These are phyloP conservation scores for Pseudozyma pruni DNA, from an alignment of 1,284 basidiomycete species.

Conservation along the genomic window DNA sequence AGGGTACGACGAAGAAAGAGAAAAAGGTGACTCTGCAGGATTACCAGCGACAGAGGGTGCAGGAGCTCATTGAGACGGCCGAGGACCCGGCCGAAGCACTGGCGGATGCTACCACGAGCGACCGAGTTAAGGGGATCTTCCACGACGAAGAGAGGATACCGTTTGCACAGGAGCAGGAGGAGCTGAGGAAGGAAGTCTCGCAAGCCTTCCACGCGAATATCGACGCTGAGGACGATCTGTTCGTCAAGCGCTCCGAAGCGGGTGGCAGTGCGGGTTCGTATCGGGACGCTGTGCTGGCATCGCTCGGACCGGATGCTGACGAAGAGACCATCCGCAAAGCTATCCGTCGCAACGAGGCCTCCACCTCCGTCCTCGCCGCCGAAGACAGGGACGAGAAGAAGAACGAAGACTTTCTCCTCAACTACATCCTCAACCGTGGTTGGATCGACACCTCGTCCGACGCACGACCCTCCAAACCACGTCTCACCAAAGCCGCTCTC, in stretches of 20 bases:
- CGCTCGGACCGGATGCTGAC: constrained; percentile 80
- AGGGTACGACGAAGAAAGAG: constrained; percentile 30
- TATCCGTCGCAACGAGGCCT: constrained; percentile 40
- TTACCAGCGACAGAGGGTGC: constrained; percentile 62
- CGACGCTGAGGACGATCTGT: constrained; percentile 69
- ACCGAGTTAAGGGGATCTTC: constrained; percentile 17
- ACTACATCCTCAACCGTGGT: constrained; percentile 66
- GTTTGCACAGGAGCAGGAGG: constrained; percentile 81
- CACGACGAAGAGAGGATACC: constrained; percentile 74
- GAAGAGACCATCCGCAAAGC: constrained; percentile 53
- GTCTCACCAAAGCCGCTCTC: constrained; percentile 30
- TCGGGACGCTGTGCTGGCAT: constrained; percentile 79
- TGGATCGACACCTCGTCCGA: constrained; percentile 62
- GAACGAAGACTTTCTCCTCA: constrained; percentile 85
- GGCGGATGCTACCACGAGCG: constrained; percentile 60
- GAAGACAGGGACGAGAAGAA: constrained; percentile 67
- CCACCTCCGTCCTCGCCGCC: constrained; percentile 13
- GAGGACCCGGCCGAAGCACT: constrained; percentile 61
- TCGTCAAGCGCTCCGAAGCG: constrained; percentile 80
- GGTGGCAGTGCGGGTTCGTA: constrained; percentile 82
- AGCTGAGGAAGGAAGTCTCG: constrained; percentile 83
- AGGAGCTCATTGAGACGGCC: constrained; percentile 60
- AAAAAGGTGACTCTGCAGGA: constrained; percentile 65
- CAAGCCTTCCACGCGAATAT: constrained; percentile 76
- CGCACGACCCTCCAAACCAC: constrained; percentile 34